Base-by-base conservation (phyloP, 805 yeast genomes). In the Monosporozyma solicola region DNA sequence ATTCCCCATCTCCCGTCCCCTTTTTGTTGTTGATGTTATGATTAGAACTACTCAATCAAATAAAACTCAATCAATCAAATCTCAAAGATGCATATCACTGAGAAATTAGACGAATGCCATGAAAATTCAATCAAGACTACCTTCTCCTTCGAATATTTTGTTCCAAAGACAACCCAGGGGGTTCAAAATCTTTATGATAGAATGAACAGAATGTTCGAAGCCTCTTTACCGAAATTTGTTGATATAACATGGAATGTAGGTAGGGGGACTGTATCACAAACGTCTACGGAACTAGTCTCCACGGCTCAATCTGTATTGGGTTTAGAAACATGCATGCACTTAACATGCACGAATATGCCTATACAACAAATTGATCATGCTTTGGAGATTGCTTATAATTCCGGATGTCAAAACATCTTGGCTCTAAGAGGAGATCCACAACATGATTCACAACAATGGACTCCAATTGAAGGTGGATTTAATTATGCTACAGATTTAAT, bases 171-270 rank as follows among this genome's bases (percentile, higher is more conserved):
- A 0, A 77, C 92, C 24, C 97, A 94, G 70, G 99, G 99, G 66
- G 94, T 92, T 25, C 96, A 90, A 68, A 94, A 94, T 67, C 75
- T 94, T 54, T 92, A 91, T 72, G 98, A 94, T 69, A 79, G 99
- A 66, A 92, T 94, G 91, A 98, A 94, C 66, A 81, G 97, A 68
- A 94, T 94, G 99, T 89, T 87, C 69, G 88, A 87, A 58, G 75
- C 89, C 61, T 61, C 72, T 2, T 84, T 83, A 57, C 99, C 99
- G 1, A 82, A 87, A 58, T 94, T 94, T 69, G 83, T 94, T 54
- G 99, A 94, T 66, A 87, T 94, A 57, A 94, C 99, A 0, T 94
- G 99, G 99, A 92, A 92, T 64, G 99, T 99, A 3, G 99, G 99
- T 43, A 98, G 98, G 5, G 78, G 95, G 48, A 20, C 45, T 22